Evolutionary conservation across 2,329 filamentous ascomycete genomes (phyloP).

Genomic region (Hypoxylon rubiginosum): DNA sequence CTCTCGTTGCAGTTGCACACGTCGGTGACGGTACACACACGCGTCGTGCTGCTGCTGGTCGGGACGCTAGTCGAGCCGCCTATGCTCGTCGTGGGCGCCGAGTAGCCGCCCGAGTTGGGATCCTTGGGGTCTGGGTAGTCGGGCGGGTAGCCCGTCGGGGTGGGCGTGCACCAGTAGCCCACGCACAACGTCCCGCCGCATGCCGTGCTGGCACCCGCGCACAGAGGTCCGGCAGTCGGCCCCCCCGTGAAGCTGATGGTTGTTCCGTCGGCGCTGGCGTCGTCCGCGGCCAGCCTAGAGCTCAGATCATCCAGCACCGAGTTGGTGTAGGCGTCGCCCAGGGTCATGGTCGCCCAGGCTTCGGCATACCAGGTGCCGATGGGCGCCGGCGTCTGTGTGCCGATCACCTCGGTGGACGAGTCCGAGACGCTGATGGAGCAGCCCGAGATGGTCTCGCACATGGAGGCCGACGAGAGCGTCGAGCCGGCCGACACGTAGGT

Average conservation of each 20-base stretch:
- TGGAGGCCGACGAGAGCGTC: neutral
- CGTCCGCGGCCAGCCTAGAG: neutral
- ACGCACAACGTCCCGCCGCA: slow-evolving; percentile 45
- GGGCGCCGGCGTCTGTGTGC: slow-evolving; percentile 4
- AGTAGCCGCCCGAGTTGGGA: neutral
- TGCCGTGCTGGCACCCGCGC: slow-evolving; percentile 9
- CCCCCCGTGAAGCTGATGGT: slow-evolving; percentile 30
- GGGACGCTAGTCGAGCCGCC: no score
- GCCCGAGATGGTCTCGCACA: neutral
- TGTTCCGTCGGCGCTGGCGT: neutral
- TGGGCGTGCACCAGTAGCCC: slow-evolving; percentile 42
- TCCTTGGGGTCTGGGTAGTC: slow-evolving; percentile 43
- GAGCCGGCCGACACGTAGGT: neutral
- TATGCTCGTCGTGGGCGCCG: neutral
- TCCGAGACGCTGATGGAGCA: neutral
- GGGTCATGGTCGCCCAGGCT: slow-evolving; percentile 3
- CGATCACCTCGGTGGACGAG: neutral
- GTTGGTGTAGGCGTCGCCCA: slow-evolving; percentile 6
- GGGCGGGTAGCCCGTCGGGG: slow-evolving; percentile 38
- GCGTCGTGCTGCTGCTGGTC: no score
- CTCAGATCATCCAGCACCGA: no score
- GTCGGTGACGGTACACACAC: no score
- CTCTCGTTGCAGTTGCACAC: no score
- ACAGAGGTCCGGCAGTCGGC: slow-evolving; percentile 33
- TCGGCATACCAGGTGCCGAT: slow-evolving; percentile 7